These are phyloP conservation scores for Vigna angularis DNA, from an alignment of 306 rosid species.

Conservation along the genomic window DNA sequence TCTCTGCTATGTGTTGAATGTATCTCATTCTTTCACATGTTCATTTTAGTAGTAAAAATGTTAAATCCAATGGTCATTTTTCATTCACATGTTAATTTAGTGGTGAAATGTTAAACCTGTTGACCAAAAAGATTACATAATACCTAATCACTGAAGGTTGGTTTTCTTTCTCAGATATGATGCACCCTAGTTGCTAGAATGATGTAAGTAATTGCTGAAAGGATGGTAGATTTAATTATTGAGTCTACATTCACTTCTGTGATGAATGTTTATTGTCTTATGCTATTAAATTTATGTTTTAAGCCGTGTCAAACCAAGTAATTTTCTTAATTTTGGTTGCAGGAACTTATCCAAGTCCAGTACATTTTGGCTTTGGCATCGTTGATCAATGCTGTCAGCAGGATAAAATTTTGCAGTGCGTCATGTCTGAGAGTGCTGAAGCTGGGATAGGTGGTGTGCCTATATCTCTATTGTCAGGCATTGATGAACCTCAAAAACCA, in stretches of 20 bases:
- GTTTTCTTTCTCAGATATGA: constrained; percentile 20
- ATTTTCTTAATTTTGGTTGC: constrained; percentile 48
- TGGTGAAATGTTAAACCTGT: constrained; percentile 28
- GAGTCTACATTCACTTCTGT: constrained; percentile 25
- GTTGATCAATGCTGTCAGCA: constrained; percentile 65
- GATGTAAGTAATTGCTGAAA: constrained; percentile 25
- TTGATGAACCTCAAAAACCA: constrained; percentile 48
- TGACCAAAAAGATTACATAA: constrained; percentile 12
- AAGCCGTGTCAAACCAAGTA: constrained; percentile 6
- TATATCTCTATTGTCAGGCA: constrained; percentile 50
- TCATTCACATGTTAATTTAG: constrained; percentile 13
- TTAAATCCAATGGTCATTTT: constrained; percentile 16
- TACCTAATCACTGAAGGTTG: constrained; percentile 2
- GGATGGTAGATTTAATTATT: constrained; percentile 21
- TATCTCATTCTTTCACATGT: constrained; percentile 34
- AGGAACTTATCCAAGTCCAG: constrained; percentile 57
- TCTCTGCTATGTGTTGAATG: constrained; percentile 28
- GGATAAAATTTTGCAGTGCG: constrained; percentile 63
- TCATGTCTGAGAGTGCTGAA: constrained; percentile 63
- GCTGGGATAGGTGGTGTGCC: constrained; percentile 47
- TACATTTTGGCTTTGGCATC: constrained; percentile 63
- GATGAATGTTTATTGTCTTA: constrained; percentile 31
- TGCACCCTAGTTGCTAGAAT: constrained; percentile 12
- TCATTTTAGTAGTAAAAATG: constrained; percentile 22
- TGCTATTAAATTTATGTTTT: constrained; percentile 33